Conservation (phyloP, 345 rosid species). For the Lepidium didymum region DNA sequence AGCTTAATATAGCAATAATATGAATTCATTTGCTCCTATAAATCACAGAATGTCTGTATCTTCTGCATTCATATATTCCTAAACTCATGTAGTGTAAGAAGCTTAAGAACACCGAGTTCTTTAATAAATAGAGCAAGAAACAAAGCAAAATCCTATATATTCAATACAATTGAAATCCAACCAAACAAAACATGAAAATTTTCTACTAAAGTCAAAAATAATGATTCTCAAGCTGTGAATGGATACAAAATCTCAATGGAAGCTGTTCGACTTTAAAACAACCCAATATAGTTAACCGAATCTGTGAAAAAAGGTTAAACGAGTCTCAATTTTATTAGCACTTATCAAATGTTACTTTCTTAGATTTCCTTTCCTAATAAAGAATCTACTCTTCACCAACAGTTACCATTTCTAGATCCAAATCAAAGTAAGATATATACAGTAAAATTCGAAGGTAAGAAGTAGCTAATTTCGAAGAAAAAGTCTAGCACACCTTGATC, state of each 20-base stretch:
- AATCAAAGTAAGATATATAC: not conserved
- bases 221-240: not conserved
- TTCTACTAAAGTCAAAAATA: not conserved
- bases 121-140: not conserved
- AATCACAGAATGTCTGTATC: not conserved
- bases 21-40: not conserved
- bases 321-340: not conserved
- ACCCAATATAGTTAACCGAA: not conserved
- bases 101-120: not conserved
- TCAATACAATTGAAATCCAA: not conserved
- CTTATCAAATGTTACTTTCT: not conserved
- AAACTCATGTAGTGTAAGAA: not conserved
- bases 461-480: not conserved
- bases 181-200: not conserved
- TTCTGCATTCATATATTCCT: not conserved
- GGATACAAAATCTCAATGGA: not conserved
- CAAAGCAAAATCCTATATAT: not conserved
- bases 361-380: not conserved
- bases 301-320: not conserved
- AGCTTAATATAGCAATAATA: not conserved
- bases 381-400: not conserved
- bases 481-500: constrained; percentile 41
- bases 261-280: not conserved
- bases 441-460: not conserved
- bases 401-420: constrained; percentile 20